These are phyloP conservation scores for Sphaerostilbella broomeana DNA, from an alignment of 2,329 filamentous ascomycete genomes.

Conservation along the genomic window DNA sequence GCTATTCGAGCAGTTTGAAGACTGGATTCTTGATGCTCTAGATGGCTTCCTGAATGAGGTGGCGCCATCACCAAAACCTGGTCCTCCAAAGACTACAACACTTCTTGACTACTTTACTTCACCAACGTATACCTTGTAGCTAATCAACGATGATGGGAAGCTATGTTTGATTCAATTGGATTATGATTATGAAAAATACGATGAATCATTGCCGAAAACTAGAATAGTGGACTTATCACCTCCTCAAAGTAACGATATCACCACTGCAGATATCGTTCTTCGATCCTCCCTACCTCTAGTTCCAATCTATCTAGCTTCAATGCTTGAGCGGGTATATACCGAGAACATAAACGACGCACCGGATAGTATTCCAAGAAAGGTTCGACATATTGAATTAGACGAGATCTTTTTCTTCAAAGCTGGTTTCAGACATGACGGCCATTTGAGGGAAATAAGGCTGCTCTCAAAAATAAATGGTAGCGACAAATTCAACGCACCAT, in stretches of 20 bases:
- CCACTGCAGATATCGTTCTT: constrained; percentile 4
- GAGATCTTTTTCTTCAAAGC: constrained; percentile 13
- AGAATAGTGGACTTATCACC: constrained; percentile 7
- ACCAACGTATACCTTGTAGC: constrained; percentile 10
- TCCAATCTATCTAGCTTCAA: constrained; percentile 7
- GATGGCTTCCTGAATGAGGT: constrained; percentile 5
- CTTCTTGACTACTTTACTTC: constrained; percentile 13
- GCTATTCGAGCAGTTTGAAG: constrained; percentile 13
- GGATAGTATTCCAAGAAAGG: constrained; percentile 9
- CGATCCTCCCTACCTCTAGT: constrained; percentile 9
- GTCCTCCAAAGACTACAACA: constrained; percentile 1
- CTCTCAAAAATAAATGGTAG: constrained; percentile 8
- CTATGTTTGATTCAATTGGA: constrained; percentile 6
- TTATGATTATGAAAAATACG: constrained; percentile 11
- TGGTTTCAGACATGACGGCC: constrained; percentile 9
- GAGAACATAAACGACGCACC: background rate
- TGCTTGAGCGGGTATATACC: constrained; percentile 4
- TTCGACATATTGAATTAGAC: constrained; percentile 1
- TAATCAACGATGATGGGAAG: constrained; percentile 8
- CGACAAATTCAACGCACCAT: constrained; percentile 18
- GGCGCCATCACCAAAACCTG: constrained; percentile 5
- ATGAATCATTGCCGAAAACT: constrained; percentile 9
- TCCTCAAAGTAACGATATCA: too few relatives aligned
- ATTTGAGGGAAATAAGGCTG: constrained; percentile 10
- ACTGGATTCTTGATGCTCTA: constrained; percentile 12